Conservation (phyloP, 202 grass and related monocot genomes). For the Setaria viridis region DNA sequence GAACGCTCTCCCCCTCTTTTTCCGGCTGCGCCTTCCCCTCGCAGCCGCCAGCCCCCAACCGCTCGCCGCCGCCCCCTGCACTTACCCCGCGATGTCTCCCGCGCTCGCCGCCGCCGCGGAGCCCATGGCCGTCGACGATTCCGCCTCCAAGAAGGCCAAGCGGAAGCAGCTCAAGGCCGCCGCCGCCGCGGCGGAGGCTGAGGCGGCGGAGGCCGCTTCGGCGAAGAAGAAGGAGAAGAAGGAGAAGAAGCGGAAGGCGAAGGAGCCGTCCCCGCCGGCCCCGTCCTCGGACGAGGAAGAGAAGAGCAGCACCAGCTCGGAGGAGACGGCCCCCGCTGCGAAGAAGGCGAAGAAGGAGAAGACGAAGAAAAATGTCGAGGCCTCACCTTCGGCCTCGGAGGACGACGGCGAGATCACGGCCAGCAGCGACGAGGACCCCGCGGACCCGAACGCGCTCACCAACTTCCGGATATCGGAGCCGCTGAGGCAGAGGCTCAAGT, state of each 20-base stretch:
- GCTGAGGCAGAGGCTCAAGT: slow-evolving; percentile 70
- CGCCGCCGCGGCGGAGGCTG: slow-evolving; percentile 23
- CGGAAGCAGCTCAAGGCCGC: slow-evolving; percentile 61
- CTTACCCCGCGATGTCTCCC: slow-evolving; percentile 46
- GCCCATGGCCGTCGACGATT: slow-evolving; percentile 61
- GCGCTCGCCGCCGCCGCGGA: slow-evolving; percentile 45
- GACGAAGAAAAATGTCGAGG: slow-evolving; percentile 41
- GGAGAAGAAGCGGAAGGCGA: slow-evolving; percentile 64
- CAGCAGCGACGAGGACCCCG: slow-evolving; percentile 61
- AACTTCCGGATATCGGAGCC: slow-evolving; percentile 88
- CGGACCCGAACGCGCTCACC: slow-evolving; percentile 68
- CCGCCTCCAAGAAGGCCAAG: slow-evolving; percentile 77
- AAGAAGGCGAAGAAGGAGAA: slow-evolving; percentile 64
- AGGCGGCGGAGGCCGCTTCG: slow-evolving; percentile 22
- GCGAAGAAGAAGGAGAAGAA: slow-evolving; percentile 67
- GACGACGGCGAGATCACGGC: slow-evolving; percentile 68
- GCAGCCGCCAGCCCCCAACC: slow-evolving; percentile 52
- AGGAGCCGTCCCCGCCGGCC: slow-evolving; percentile 39
- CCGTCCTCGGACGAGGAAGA: slow-evolving; percentile 49
- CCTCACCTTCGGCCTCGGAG: not conserved
- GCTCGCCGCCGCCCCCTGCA: not conserved
- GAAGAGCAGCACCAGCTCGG: slow-evolving; percentile 65
- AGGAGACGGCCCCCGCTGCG: slow-evolving; percentile 36
- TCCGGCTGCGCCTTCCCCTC: slow-evolving; percentile 48
- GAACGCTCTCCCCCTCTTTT: slow-evolving; percentile 45